Evolutionary conservation across 2,329 filamentous ascomycete genomes (phyloP), one percentile per base, ranked within the genome.

Genomic region (Hypoxylon sp.): DNA sequence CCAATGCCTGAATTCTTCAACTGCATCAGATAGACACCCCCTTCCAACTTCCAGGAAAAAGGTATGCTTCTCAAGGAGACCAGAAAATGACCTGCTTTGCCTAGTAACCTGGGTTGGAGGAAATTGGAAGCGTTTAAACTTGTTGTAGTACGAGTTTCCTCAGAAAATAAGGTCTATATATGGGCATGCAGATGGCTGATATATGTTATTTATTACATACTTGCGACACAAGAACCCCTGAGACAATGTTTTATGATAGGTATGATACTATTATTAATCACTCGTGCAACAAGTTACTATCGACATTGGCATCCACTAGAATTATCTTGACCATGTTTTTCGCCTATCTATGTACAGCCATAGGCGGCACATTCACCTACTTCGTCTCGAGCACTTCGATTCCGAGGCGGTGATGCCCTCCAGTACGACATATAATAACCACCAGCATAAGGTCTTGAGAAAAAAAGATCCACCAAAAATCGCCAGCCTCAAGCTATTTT

Each of bases 351-450:
- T 76, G 70, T 76, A 75, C 67, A 70, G 59, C 63, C 62, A 52
- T 28, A 63, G 63, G 43, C 60, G 64, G 56, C 56, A 59, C 65
- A 70, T 67, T 62, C 50, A 61, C 64, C 61, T 58, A 60, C 69
- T 73, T 77, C 76, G 74, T 77, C 73, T 76, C 77, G 77, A 79
- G 77, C 77, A 78, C 77, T 79, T 79, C 77, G 77, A 79, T 77
- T 70, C 69, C 74, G 76, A 76, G 73, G 51, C 56, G 61, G 70
- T 60, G 60, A 68, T 65, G 69, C 70, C 69, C 72, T 69, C 74
- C 70, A 70, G 65, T 62, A 45, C 68, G 56, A 60, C 52, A 46
- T 52, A 56, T 63, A 52, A 59, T 62, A 62, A 55, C 56, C 65
- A 63, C 51, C 48, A 68, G 43, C 50, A 53, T 52, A 50, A 52